Percentiles rank a stretch among this genome's conserved stretches.
Evolutionary conservation across 352 stramenopile species (phyloP).

Genomic region (Heterotrichella gracilis): DNA sequence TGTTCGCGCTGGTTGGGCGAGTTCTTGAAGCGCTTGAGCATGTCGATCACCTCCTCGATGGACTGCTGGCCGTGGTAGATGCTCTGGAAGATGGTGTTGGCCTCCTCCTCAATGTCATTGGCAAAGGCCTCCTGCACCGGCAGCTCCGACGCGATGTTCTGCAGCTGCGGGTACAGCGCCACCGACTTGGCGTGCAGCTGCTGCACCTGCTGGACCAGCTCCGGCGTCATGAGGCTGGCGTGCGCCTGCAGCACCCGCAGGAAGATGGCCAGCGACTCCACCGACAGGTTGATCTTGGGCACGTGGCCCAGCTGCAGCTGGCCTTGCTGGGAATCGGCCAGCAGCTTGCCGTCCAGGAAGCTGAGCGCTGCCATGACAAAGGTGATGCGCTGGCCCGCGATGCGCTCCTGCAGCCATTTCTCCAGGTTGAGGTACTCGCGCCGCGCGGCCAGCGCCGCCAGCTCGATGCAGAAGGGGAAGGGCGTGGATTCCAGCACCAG

Average conservation of each 20-base stretch:
- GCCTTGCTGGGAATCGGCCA: not conserved
- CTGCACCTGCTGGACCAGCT: constrained; percentile 11
- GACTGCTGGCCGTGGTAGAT: constrained; percentile 93
- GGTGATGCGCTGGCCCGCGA: too few species aligned
- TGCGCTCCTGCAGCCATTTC: constrained; percentile 11
- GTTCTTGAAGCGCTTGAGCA: constrained; percentile 86
- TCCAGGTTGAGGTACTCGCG: constrained; percentile 12
- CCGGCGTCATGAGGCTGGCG: not conserved
- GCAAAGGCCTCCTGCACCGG: not conserved
- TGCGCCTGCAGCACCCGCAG: not conserved
- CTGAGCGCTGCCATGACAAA: too few species aligned
- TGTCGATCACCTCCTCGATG: constrained; percentile 79
- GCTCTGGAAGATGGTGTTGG: constrained; percentile 90
- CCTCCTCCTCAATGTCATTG: constrained; percentile 88
- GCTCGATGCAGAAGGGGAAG: constrained; percentile 11
- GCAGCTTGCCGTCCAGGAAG: too few species aligned
- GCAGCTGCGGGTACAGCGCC: not conserved
- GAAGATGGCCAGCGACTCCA: constrained; percentile 11
- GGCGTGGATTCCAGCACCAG: constrained; percentile 14
- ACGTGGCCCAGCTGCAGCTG: not conserved
- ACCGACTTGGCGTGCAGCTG: not conserved
- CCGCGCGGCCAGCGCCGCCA: constrained; percentile 10
- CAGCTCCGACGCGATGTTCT: not conserved
- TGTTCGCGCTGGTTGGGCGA: constrained; percentile 68
- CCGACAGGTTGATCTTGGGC: not conserved